Evolutionary conservation across 345 rosid species (phyloP), one percentile per base, ranked within the genome.

Genomic region (Acer negundo): DNA sequence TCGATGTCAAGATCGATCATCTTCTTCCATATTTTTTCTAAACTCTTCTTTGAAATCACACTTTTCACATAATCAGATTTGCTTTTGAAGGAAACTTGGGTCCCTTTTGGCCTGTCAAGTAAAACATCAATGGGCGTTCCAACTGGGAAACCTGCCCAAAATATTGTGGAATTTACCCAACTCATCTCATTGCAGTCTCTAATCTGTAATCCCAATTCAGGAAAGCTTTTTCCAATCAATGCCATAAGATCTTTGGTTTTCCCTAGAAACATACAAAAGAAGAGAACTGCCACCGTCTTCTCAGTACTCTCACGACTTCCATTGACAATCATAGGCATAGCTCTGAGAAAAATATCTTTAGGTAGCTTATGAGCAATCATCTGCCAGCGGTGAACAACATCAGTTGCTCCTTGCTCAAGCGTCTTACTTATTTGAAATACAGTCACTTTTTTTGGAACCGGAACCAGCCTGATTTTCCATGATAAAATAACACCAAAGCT

Each of bases 401-500:
- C 86, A 3, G 87, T 86, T 4, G 87, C 92, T 67, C 87, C 86
- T 2, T 93, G 74, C 28, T 82, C 87, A 31, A 89, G 22, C 0
- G 83, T 81, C 38, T 75, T 89, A 38, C 72, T 77, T 16, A 84
- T 77, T 61, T 80, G 65, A 1, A 91, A 90, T 16, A 89, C 85
- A 2, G 90, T 85, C 7, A 91, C 94, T 1, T 71, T 85, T 74
- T 82, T 67, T 0, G 94, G 97, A 66, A 93, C 86, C 2, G 75
- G 81, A 63, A 93, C 91, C n/a, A 93, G 87, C 22, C 81, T 84
- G 20, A 93, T 82, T 77, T 82, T 87, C 67, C 80, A 90, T 0
- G 89, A 64, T 12, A 89, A 67, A 11, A 93, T 79, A 19, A 93
- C 94, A 7, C 94, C 95, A 62, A 84, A 93, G 76, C 92, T 92